Evolutionary conservation across 192 early-diverging fungal species (phyloP).

Genomic region (Backusella circina): DNA sequence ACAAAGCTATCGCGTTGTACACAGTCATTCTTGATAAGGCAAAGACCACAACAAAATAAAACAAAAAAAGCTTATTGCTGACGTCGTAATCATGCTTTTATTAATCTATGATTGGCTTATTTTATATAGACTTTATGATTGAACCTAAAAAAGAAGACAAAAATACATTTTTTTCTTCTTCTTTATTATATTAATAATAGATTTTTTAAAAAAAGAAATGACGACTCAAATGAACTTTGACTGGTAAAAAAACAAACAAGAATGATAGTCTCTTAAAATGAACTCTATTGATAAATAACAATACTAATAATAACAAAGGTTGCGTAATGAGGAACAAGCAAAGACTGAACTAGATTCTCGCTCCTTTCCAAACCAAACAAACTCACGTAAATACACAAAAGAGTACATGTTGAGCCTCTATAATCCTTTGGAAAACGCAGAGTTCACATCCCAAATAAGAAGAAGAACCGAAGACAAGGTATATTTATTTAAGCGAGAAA

Average conservation of each 20-base stretch:
- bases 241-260: conserved; percentile 1
- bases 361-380: conserved; percentile 7
- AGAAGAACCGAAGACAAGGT: not conserved
- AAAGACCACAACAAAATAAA: not conserved
- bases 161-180: not conserved
- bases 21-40: not conserved
- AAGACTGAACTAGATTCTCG: not conserved
- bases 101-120: not conserved
- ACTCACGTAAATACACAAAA: conserved; percentile 68
- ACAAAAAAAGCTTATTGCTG: not conserved
- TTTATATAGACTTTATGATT: not conserved
- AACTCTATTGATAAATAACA: not conserved
- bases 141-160: not conserved
- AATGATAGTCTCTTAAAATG: not conserved
- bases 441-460: not conserved
- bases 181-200: not conserved
- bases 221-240: conserved; percentile 16
- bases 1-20: not conserved
- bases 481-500: not conserved
- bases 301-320: not conserved
- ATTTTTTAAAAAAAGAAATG: not conserved
- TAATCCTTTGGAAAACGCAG: conserved; percentile 48
- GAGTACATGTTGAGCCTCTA: conserved; percentile 71
- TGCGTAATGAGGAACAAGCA: not conserved
- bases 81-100: conserved; percentile 5